Base-by-base conservation (phyloP, 129 eudicot species). In the Gnaphalium uliginosum region DNA sequence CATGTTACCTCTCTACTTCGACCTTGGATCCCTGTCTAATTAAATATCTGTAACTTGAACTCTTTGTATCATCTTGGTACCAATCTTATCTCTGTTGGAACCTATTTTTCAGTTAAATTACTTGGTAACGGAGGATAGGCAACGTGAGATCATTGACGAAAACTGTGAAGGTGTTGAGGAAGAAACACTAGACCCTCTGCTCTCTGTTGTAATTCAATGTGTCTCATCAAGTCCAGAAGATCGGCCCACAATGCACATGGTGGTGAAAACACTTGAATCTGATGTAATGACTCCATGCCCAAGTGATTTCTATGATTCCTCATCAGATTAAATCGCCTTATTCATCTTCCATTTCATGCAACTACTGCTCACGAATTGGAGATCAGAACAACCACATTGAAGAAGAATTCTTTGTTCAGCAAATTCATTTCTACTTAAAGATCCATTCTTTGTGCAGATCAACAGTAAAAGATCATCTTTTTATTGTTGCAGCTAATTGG, bases 281-380 rank as follows among this genome's bases (percentile, higher is more conserved):
- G 99, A 95, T 81, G 96, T 95, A 48, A 91, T 85, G 94, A 95
- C 99, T 48, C 99, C 99, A 29, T 91, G 94, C 83, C 97, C 99
- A 2, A 95, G 97, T 72, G 99, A 91, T 74, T 91, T 91, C 77
- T 95, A 95, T 62, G 99, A 95, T 86, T 95, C 99, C 8, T 64
- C 59, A 76, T 95, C 97, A 0, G 99, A 91, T 62, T 93, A 76
- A 87, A 77, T 78, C 66, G 26, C 32, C 15, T 59, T 33, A 66
- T 60, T 69, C 37, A 51, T 26, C 46, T 78, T 74, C 76, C 73
- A 75, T 69, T 54, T 64, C 53, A 68, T 73, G 85, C 72, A 37
- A 67, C 75, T 72, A 33, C 68, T 58, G 68, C 84, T 70, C 53
- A 11, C 53, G 4, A 63, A 17, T 23, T 71, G 80, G 67, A 79